Evolutionary conservation across 116 monocot genomes (phyloP), one percentile per base, ranked within the genome.

Genomic region (Dioscorea cayenensis): DNA sequence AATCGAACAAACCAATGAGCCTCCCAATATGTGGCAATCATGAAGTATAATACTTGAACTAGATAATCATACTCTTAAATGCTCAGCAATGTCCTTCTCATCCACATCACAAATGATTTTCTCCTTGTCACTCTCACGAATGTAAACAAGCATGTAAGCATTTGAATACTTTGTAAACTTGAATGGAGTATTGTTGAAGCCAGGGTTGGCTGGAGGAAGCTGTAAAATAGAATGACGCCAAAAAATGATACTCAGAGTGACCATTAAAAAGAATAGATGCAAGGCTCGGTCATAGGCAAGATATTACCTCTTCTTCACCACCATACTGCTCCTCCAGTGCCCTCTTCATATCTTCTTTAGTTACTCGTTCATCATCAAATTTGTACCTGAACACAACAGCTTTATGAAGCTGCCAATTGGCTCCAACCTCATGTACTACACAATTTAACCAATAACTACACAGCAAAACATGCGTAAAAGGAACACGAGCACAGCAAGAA

Each of bases 121-220:
- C n/a, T 99, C 99, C 78, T 84, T 99, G 75, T 99, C 99, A 77
- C 82, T 89, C 72, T 99, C 99, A 66, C 99, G 91, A 79, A 99
- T 87, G 74, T 99, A 99, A 22, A 94, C 99, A 73, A 99, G 89
- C 99, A 99, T 99, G 71, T 99, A 99, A 13, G 99, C 99, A 91
- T 99, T 99, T 78, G 99, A 99, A 79, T 94, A 91, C 72, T 99
- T 99, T 19, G 99, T 99, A 75, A 94, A 99, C 72, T 91, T 99
- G 63, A 94, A 91, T 17, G 94, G 99, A 76, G 94, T 76, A 38
- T 90, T 94, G 71, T 99, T 90, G 75, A 99, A 87, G 20, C 90
- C 91, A 51, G 99, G 94, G 83, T 99, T 99, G 52, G 89, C 72
- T 73, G 91, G 99, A 28, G 94, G 99, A 62, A 94, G 77, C 99